Percentiles rank a stretch among this genome's conserved stretches.
These are phyloP conservation scores for Ogataea zsoltii DNA, from an alignment of 805 yeast species.

Conservation along the genomic window DNA sequence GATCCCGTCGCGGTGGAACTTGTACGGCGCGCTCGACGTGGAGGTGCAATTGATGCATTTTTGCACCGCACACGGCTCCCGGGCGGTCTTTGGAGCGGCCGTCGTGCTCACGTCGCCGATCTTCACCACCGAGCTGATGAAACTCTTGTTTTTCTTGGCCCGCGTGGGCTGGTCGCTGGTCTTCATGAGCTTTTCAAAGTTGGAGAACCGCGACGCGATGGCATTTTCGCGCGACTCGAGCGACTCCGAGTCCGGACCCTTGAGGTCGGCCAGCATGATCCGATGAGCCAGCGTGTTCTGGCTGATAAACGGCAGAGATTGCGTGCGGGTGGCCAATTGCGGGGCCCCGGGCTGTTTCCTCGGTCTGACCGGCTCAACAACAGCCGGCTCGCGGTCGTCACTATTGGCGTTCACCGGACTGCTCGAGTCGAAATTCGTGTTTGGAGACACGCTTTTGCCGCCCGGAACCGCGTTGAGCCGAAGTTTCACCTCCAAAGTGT, in stretches of 20 bases:
- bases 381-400: neutral
- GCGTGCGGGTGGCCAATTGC: slow-evolving; percentile 36
- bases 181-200: slow-evolving; percentile 29
- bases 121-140: slow-evolving; percentile 33
- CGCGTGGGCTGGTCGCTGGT: slow-evolving; percentile 28
- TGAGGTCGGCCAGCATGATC: slow-evolving; percentile 32
- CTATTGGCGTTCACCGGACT: neutral
- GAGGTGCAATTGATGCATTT: slow-evolving; percentile 36
- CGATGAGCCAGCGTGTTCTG: slow-evolving; percentile 35
- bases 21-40: slow-evolving; percentile 32
- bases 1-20: slow-evolving; percentile 34
- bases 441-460: neutral
- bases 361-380: slow-evolving; percentile 1
- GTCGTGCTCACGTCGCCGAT: slow-evolving; percentile 28
- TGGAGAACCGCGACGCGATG: slow-evolving; percentile 33
- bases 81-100: slow-evolving; percentile 13
- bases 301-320: slow-evolving; percentile 35
- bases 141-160: slow-evolving; percentile 34
- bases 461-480: slow-evolving; percentile 40
- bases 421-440: slow-evolving; percentile 13
- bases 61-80: slow-evolving; percentile 8
- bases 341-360: slow-evolving; percentile 18
- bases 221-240: slow-evolving; percentile 28
- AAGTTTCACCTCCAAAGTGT: slow-evolving; percentile 58
- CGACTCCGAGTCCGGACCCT: slow-evolving; percentile 12